Base-by-base conservation (phyloP, 768 basidiomycete species). In the Auriscalpium vulgare region DNA sequence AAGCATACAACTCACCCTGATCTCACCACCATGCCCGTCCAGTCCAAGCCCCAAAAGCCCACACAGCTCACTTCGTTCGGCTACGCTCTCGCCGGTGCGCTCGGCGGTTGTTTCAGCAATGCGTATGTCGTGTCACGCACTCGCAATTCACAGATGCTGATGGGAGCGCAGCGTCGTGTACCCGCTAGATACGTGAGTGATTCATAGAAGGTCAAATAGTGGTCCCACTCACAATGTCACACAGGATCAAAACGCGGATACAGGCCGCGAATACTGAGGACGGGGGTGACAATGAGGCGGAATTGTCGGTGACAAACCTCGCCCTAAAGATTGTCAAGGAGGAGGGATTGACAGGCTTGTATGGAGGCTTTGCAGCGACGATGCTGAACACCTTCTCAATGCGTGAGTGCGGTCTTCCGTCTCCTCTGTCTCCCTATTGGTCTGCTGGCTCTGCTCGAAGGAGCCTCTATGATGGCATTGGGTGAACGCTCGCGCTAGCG, bases 341-440 rank as follows among this genome's bases (percentile, higher is more conserved):
- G 56, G 93, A 97, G 59, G 95, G 97, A 1, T 60, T 97, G 53
- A 54, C 66, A 5, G 97, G 94, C 0, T 84, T 84, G 67, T 99
- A 95, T 72, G 80, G 85, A 46, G 97, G 97, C 2, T 99, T 97
- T 68, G 79, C 84, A 37, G 97, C 97, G 21, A 97, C 91, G 44
- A 98, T 98, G 95, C 74, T 98, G 62, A 97, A 97, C 71, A 97
- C 93, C 1, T 99, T 99, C 71, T 95, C 93, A 38, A 90, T 88
- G 84, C 94, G 95, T 94, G 66, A 66, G 91, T 81, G 21, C 43
- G 34, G 44, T 45, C 2, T 29, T 29, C 29, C 29, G 29, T 7
- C 29, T 5, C 29, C 29, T 21, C n/a, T 5, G 23, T 29, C 2
- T 29, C 29, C 29, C 29, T 4, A 29, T 29, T 5, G 2, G 29